Conservation (phyloP, 169 alveolate genomes). For the Plasmodium falciparum region DNA sequence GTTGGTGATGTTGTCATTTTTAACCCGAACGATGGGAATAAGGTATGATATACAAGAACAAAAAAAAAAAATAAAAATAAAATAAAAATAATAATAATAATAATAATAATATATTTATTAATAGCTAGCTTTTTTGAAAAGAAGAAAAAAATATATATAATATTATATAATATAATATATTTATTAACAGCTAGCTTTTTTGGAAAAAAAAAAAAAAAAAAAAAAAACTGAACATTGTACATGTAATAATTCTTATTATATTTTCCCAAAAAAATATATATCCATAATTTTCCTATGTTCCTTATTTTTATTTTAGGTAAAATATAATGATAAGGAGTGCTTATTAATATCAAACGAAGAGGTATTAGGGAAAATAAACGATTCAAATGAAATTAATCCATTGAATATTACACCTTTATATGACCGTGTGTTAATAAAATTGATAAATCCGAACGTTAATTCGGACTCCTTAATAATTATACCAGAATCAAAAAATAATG, state of each 20-base stretch:
- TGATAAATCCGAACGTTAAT: constrained; percentile 23
- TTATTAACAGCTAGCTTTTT: not conserved
- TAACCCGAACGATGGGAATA: constrained; percentile 75
- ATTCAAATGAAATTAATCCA: constrained; percentile 49
- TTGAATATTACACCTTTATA: constrained; percentile 53
- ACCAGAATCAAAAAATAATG: constrained; percentile 61
- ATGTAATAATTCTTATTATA: no score
- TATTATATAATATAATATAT: not conserved
- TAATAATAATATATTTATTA: not conserved
- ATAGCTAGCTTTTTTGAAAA: not conserved
- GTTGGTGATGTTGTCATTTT: constrained; percentile 66
- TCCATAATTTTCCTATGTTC: no score
- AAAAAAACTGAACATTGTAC: not conserved
- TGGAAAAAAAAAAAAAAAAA: constrained; percentile 3
- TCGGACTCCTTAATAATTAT: constrained; percentile 60
- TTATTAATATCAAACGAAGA: constrained; percentile 72
- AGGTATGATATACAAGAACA: constrained; percentile 14
- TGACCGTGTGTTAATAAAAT: constrained; percentile 70
- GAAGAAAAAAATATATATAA: not conserved
- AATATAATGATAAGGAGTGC: constrained; percentile 71
- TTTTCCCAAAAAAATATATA: no score
- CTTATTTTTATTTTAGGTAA: constrained; percentile 11
- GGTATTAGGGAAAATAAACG: constrained; percentile 49
- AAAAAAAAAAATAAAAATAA: not conserved
- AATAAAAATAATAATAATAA: not conserved